A percentile compares a stretch with the other conserved stretches of the same genome.
Evolutionary conservation across 495 filamentous ascomycete genomes (phyloP).

Genomic region (Penicillium subrubescens): DNA sequence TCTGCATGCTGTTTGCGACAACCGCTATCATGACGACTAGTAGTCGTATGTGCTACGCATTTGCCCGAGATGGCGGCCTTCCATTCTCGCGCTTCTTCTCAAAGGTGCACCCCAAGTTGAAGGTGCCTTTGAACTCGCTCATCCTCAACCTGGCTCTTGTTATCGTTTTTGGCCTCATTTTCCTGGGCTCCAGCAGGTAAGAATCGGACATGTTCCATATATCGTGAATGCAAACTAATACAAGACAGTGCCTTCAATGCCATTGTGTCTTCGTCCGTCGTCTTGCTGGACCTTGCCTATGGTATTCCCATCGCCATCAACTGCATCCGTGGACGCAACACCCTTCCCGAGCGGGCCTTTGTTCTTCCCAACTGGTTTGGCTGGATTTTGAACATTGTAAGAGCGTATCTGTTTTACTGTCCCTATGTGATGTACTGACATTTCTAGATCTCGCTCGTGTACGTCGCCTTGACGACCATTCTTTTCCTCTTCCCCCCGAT

Average conservation of each 20-base stretch:
- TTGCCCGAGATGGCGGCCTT: conserved; percentile 70
- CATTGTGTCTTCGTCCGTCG: conserved; percentile 70
- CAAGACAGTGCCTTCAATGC: conserved; percentile 54
- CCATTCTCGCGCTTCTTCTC: conserved; percentile 67
- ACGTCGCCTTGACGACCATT: conserved; percentile 68
- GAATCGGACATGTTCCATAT: not conserved
- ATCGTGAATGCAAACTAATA: conserved; percentile 2
- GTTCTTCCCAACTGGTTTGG: conserved; percentile 58
- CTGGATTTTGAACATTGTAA: conserved; percentile 51
- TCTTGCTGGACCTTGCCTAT: conserved; percentile 71
- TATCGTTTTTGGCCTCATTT: conserved; percentile 71
- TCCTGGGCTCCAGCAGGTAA: conserved; percentile 69
- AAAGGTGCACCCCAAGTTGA: conserved; percentile 61
- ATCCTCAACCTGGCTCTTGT: conserved; percentile 65
- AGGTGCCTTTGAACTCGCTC: conserved; percentile 70
- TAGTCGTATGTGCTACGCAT: conserved; percentile 77
- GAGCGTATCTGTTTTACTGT: not conserved
- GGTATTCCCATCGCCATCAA: conserved; percentile 73
- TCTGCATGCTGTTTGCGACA: conserved; percentile 71
- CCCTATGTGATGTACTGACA: not conserved
- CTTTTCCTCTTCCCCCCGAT: conserved; percentile 76
- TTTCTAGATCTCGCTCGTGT: conserved; percentile 60
- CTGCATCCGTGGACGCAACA: conserved; percentile 62
- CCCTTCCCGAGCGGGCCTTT: conserved; percentile 65
- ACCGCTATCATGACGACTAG: conserved; percentile 76